Conservation (phyloP, 306 rosid genomes). For the Trichosanthes cucumerina region DNA sequence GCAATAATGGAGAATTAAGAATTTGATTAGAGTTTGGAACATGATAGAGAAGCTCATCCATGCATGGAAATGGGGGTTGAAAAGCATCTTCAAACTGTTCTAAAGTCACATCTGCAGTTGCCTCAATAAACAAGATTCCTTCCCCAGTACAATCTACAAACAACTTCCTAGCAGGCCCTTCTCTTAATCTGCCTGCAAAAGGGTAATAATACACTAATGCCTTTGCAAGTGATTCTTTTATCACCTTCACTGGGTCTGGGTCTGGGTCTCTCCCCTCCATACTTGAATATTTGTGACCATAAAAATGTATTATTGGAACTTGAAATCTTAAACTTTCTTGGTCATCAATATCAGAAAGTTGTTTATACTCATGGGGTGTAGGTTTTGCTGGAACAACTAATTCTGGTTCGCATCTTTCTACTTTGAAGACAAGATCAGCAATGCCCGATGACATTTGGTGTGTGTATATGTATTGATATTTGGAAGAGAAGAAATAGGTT, state of each 20-base stretch:
- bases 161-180: neutral
- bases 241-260: neutral
- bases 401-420: too few species aligned
- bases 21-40: too few species aligned
- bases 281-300: neutral
- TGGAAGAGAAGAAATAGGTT: too few species aligned
- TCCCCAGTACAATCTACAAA: conserved; percentile 20
- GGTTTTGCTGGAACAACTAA: too few species aligned
- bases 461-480: too few species aligned
- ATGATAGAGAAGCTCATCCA: too few species aligned
- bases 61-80: too few species aligned
- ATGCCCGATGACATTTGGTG: too few species aligned
- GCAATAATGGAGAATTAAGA: too few species aligned
- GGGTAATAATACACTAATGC: neutral
- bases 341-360: neutral
- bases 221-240: neutral
- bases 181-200: neutral
- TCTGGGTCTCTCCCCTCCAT: neutral
- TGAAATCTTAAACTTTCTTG: neutral
- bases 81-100: too few species aligned
- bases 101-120: conserved; percentile 1
- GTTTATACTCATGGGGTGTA: too few species aligned
- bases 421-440: too few species aligned
- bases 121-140: conserved; percentile 21
- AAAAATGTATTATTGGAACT: neutral